Evolutionary conservation across 2,329 filamentous ascomycete species (phyloP), one percentile per base, ranked within the genome.

Genomic region (Calcarisporium arbuscula): DNA sequence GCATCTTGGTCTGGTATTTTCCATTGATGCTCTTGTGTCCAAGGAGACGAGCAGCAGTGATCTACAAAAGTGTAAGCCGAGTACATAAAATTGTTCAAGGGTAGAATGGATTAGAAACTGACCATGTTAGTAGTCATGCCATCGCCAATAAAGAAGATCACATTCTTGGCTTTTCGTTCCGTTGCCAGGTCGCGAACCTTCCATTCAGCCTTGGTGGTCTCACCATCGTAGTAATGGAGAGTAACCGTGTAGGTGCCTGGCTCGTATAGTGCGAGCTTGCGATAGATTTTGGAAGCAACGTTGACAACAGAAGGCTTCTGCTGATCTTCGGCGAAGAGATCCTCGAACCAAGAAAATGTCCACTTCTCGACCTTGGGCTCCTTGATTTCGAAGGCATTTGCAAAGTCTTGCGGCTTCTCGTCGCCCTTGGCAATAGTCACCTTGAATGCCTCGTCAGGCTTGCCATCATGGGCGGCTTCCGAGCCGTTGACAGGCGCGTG

Each of bases 301-400:
- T 87, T 85, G 60, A 94, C 86, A 15, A 87, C 51, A 2, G 80
- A 83, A 5, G 83, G 74, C 22, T 71, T 79, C 15, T 74, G 62
- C 4, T 77, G 77, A 48, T 89, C 85, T 51, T 79, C 65, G 19
- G 85, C 85, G 53, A 86, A 94, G 18, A 87, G 72, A 50, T 94
- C 82, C 65, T 90, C 86, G 52, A 75, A 90, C 82, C 83, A 92
- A n/a, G 70, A 71, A 54, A 92, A 92, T 45, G 79, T 74, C 86
- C 86, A 94, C 44, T 69, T 80, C 68, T 94, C 86, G 12, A 92
- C 62, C 54, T 76, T 61, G 15, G 85, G 81, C 55, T 90, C 84
- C 3, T 71, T 50, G 22, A 82, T 52, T n/a, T 68, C 67, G 63
- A 92, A 90, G 62, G 76, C 88, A 26, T 77, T 63, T 12, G 78